Conservation (phyloP, 768 basidiomycete genomes). For the Boletus fagicola region DNA sequence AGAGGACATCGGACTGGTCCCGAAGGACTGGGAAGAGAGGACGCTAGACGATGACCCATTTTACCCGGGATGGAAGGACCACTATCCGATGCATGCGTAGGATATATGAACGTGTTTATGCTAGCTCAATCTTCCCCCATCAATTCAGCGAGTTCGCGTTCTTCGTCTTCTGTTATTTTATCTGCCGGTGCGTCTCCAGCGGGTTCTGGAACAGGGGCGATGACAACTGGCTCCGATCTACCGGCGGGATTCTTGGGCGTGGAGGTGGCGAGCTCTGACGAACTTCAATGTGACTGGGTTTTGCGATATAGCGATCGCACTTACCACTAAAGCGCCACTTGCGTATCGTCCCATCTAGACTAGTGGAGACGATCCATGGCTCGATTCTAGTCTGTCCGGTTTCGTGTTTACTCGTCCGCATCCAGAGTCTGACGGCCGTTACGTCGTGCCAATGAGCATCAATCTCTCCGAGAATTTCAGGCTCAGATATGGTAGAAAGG, state of each 20-base stretch:
- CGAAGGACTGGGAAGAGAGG: slow-evolving; percentile 46
- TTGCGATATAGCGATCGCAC: neutral
- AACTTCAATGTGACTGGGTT: neutral
- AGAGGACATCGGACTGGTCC: slow-evolving; percentile 45
- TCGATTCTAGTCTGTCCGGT: slow-evolving; percentile 54
- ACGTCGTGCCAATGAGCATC: slow-evolving; percentile 94
- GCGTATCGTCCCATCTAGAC: slow-evolving; percentile 85
- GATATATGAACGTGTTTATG: neutral
- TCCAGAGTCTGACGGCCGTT: slow-evolving; percentile 72
- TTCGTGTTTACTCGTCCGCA: slow-evolving; percentile 44
- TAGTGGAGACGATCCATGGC: slow-evolving; percentile 79
- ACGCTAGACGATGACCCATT: slow-evolving; percentile 52
- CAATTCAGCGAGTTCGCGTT: slow-evolving; percentile 82
- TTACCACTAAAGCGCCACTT: slow-evolving; percentile 77
- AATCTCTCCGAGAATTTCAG: slow-evolving; percentile 66
- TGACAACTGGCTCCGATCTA: slow-evolving; percentile 15
- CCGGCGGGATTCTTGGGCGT: slow-evolving; percentile 23
- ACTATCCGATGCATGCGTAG: slow-evolving; percentile 19
- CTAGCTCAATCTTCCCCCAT: slow-evolving; percentile 40
- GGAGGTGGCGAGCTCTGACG: slow-evolving; percentile 29
- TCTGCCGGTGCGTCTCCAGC: slow-evolving; percentile 30
- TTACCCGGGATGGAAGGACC: slow-evolving; percentile 46
- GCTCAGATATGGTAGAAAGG: slow-evolving; percentile 62
- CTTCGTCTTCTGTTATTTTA: slow-evolving; percentile 82
- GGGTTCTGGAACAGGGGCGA: slow-evolving; percentile 30